Percentiles rank a stretch among this genome's conserved stretches.
These are phyloP conservation scores for Gaertneriomyces semiglobifer DNA, from an alignment of 192 early-diverging fungal species.

Conservation along the genomic window DNA sequence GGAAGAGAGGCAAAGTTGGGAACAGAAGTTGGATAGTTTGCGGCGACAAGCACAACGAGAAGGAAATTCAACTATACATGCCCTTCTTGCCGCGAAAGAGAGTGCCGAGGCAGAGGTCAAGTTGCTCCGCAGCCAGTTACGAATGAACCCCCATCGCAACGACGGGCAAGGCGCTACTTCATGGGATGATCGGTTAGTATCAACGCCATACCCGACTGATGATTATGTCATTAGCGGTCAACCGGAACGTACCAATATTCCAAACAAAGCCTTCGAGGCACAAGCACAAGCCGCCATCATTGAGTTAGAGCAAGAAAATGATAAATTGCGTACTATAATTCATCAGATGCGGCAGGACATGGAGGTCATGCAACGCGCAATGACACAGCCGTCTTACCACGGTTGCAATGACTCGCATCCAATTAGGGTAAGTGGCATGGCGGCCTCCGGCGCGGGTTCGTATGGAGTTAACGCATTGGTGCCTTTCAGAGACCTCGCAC, in stretches of 20 bases:
- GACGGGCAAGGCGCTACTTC: too few species aligned
- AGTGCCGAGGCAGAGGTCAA: constrained; percentile 23
- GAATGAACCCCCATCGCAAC: neutral
- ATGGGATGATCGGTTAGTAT: too few species aligned
- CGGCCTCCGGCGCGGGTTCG: too few species aligned
- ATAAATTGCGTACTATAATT: constrained; percentile 22
- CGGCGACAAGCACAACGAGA: neutral
- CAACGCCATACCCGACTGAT: too few species aligned
- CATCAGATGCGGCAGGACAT: constrained; percentile 43
- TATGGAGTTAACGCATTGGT: too few species aligned
- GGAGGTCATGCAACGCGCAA: constrained; percentile 33
- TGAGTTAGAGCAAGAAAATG: constrained; percentile 26
- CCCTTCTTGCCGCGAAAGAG: constrained; percentile 23
- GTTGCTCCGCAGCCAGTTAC: constrained; percentile 5
- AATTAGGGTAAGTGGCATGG: too few species aligned
- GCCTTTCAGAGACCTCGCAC: too few species aligned
- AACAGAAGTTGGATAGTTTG: constrained; percentile 6
- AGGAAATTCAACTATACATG: constrained; percentile 2
- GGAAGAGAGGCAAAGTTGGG: constrained; percentile 6
- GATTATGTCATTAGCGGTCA: too few species aligned
- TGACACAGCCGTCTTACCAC: neutral
- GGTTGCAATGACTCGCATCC: neutral
- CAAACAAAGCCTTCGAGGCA: too few species aligned
- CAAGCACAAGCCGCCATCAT: too few species aligned
- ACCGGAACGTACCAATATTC: too few species aligned